phyloP scores from a whole-genome alignment of 306 rosid species.

The Rosa multiflora region DNA sequence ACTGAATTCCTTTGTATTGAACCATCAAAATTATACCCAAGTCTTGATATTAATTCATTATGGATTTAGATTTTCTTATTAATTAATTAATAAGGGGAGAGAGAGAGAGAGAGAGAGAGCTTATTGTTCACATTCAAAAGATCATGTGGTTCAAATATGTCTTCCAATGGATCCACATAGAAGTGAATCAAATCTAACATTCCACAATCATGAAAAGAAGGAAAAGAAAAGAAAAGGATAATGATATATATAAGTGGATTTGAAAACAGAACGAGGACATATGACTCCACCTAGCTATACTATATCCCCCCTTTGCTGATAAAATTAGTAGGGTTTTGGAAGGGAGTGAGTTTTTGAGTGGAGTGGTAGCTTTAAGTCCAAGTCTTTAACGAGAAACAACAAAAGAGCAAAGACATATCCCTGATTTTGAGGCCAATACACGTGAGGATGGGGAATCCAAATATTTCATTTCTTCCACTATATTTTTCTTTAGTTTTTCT shows the following conservation, averaged over 20 bases:
- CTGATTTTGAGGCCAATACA: conserved; percentile 79
- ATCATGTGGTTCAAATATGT: conserved; percentile 41
- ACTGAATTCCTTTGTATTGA: too few species aligned
- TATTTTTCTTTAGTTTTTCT: conserved; percentile 3
- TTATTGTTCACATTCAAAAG: neutral
- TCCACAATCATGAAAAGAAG: conserved; percentile 67
- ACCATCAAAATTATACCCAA: too few species aligned
- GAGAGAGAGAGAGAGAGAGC: neutral
- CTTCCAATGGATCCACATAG: conserved; percentile 20
- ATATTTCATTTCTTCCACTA: neutral
- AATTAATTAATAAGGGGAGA: too few species aligned
- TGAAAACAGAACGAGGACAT: conserved; percentile 13
- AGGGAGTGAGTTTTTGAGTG: conserved; percentile 29
- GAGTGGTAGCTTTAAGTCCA: conserved; percentile 46
- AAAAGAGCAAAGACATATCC: conserved; percentile 46
- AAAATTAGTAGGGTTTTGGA: conserved; percentile 37
- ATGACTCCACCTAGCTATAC: conserved; percentile 26
- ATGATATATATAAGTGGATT: neutral
- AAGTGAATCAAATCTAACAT: conserved; percentile 41
- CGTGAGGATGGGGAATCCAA: conserved; percentile 69
- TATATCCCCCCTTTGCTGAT: conserved; percentile 27
- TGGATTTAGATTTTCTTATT: too few species aligned
- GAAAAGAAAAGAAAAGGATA: conserved; percentile 12
- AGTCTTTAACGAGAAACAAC: conserved; percentile 2
- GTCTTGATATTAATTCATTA: too few species aligned